A percentile compares a stretch with the other conserved stretches of the same genome.
These are phyloP conservation scores for Globisporangium paddicum DNA, from an alignment of 352 stramenopile genomes.

Conservation along the genomic window DNA sequence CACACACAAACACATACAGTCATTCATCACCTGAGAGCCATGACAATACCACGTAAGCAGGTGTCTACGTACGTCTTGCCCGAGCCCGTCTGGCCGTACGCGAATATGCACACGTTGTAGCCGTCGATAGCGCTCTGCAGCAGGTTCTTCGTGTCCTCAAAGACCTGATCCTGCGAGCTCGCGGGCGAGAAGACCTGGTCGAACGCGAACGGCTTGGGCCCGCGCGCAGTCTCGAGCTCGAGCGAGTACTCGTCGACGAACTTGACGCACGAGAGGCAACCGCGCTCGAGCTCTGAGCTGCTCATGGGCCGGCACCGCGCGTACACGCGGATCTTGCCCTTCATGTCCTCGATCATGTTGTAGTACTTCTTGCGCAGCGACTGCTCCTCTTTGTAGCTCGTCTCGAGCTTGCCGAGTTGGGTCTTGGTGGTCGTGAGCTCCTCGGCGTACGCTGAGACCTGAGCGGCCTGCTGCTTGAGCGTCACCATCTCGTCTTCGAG, in stretches of 20 bases:
- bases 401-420: slow-evolving; percentile 50
- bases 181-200: slow-evolving; percentile 86
- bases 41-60: too few relatives aligned
- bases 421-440: slow-evolving; percentile 33
- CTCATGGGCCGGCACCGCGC: slow-evolving; percentile 90
- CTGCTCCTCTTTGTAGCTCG: slow-evolving; percentile 86
- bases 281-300: slow-evolving; percentile 75
- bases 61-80: too few relatives aligned
- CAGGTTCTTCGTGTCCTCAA: slow-evolving; percentile 92
- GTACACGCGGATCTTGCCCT: slow-evolving; percentile 93
- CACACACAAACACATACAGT: too few relatives aligned
- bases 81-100: slow-evolving; percentile 91
- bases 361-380: slow-evolving; percentile 93
- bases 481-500: slow-evolving; percentile 55
- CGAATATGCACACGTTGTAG: slow-evolving; percentile 93
- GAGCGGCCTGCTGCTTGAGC: slow-evolving; percentile 43
- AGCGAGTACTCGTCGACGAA: slow-evolving; percentile 86
- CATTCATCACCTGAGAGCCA: too few relatives aligned
- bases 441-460: slow-evolving; percentile 40
- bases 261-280: slow-evolving; percentile 55
- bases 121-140: slow-evolving; percentile 89
- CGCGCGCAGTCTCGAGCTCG: slow-evolving; percentile 72
- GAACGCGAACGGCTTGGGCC: slow-evolving; percentile 87
- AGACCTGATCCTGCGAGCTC: slow-evolving; percentile 80
- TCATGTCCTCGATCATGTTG: slow-evolving; percentile 96